Base-by-base conservation (phyloP, 2,329 filamentous ascomycete genomes). In the Daldinia sp. region DNA sequence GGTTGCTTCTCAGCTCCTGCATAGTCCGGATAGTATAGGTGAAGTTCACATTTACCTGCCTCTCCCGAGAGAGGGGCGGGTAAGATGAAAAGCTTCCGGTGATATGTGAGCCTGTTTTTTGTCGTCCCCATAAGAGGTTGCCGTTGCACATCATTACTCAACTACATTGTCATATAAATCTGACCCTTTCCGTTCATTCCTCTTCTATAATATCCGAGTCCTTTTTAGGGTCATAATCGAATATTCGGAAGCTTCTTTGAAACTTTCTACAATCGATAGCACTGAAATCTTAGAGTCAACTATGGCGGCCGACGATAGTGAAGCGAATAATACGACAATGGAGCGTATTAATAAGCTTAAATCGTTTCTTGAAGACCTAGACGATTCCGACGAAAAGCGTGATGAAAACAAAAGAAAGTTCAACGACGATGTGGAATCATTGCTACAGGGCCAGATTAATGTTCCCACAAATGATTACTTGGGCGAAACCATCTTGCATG, bases 401-500 rank as follows among this genome's bases (percentile, higher is more conserved):
- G 23, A 33, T 42, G 33, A 41, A 4, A 56, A 57, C 13, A 35
- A 10, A 13, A 30, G 30, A 15, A 0, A 51, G 33, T 44, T 63
- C 23, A 42, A 57, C 2, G n/a, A 51, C 20, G 18, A n/a, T 4
- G 23, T 63, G 3, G 3, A 15, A 15, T 15, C 6, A 2, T 51
- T 63, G 15, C n/a, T 23, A 35, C 13, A 0, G 15, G 35, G 12
- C 7, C 12, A 51, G 35, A 41, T 63, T 44, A 51, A 63, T 35
- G 4, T 23, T 51, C 53, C 35, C n/a, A 44, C 33, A 18, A 26
- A 42, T 13, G 20, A 42, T 50, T 50, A 0, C 23, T 4, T 2
- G 20, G 12, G 20, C 12, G 13, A 51, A 20, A 63, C 60, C 33
- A 2, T 57, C 53, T 20, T 63, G 33, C 60, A 57, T 33, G 20